These are phyloP conservation scores for Barnettozyma sp. DNA, from an alignment of 805 yeast species.

Conservation along the genomic window DNA sequence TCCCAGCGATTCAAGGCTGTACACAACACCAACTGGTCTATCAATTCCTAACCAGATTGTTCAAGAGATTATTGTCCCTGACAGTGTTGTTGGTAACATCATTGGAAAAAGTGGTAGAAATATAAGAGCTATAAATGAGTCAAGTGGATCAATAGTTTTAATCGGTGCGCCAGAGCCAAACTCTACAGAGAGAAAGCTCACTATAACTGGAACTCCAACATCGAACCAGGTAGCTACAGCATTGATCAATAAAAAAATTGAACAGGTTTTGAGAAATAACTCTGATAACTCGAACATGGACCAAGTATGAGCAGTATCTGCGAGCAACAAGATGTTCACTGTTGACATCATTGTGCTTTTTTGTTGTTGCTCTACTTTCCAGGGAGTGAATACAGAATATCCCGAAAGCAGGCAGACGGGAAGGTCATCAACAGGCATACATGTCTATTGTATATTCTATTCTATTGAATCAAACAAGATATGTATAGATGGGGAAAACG, in stretches of 20 bases:
- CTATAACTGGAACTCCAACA: constrained; percentile 58
- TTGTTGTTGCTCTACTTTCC: no score
- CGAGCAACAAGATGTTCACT: no score
- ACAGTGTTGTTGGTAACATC: constrained; percentile 71
- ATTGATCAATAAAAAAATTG: constrained; percentile 62
- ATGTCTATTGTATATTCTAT: no score
- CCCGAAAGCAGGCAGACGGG: no score
- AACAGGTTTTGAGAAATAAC: constrained; percentile 53
- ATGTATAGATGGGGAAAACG: no score
- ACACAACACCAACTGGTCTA: neutral
- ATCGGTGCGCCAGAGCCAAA: constrained; percentile 56
- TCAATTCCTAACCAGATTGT: constrained; percentile 31
- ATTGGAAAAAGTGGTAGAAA: constrained; percentile 85
- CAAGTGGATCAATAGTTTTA: constrained; percentile 68
- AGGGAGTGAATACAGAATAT: no score
- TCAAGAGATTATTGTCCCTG: constrained; percentile 71
- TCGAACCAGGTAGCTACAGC: constrained; percentile 69
- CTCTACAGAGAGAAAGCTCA: constrained; percentile 51
- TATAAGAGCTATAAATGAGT: constrained; percentile 67
- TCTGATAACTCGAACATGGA: constrained; percentile 15
- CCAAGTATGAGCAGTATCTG: neutral
- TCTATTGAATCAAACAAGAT: no score
- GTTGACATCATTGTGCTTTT: no score
- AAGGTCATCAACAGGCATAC: no score
- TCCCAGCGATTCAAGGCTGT: neutral